phyloP scores from a whole-genome alignment of 2,329 filamentous ascomycete species.

The Neurospora crassa region DNA sequence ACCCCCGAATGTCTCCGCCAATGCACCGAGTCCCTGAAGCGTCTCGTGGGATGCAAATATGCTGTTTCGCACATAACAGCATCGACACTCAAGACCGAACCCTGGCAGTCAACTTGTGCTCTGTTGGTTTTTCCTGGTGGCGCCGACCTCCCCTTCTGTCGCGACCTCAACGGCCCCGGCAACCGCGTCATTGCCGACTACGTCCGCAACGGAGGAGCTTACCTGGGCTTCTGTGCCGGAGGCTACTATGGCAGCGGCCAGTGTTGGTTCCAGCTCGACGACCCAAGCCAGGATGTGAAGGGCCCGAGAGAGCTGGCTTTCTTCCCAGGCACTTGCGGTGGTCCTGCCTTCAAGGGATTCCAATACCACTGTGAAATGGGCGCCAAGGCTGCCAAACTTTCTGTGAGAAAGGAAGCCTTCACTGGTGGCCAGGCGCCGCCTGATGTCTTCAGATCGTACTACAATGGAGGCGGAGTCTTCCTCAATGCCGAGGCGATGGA shows the following conservation, averaged over 20 bases:
- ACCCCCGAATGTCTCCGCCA: constrained; percentile 85
- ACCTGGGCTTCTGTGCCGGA: constrained; percentile 87
- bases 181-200: constrained; percentile 79
- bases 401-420: constrained; percentile 53
- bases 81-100: constrained; percentile 74
- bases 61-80: constrained; percentile 81
- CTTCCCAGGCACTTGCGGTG: constrained; percentile 78
- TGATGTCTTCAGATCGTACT: constrained; percentile 65
- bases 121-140: constrained; percentile 88
- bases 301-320: constrained; percentile 79
- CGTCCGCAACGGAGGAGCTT: constrained; percentile 75
- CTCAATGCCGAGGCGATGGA: constrained; percentile 60
- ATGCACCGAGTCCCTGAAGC: constrained; percentile 76
- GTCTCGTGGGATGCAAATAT: constrained; percentile 81
- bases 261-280: constrained; percentile 89
- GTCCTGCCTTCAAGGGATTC: constrained; percentile 81
- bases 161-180: constrained; percentile 75
- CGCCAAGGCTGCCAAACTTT: constrained; percentile 61
- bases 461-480: constrained; percentile 92
- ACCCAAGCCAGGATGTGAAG: constrained; percentile 71
- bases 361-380: constrained; percentile 82
- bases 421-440: constrained; percentile 38
- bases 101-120: constrained; percentile 80
- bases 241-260: constrained; percentile 76
- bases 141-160: constrained; percentile 87